Evolutionary conservation across 805 yeast genomes (phyloP).

Genomic region (Metschnikowia baotianmanensis): DNA sequence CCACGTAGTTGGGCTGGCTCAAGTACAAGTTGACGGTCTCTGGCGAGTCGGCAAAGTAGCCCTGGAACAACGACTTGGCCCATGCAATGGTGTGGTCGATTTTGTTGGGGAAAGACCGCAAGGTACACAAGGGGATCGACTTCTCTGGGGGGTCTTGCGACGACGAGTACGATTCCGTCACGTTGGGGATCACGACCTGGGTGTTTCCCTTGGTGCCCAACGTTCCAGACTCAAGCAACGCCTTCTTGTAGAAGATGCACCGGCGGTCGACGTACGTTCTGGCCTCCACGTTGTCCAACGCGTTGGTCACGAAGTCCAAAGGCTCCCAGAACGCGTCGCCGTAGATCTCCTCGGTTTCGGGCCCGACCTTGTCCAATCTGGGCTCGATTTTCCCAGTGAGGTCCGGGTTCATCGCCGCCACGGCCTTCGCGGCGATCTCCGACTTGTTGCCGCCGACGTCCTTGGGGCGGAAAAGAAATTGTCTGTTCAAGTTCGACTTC

Average conservation of each 20-base stretch:
- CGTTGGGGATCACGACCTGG: slow-evolving; percentile 88
- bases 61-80: slow-evolving; percentile 95
- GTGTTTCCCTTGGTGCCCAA: slow-evolving; percentile 98
- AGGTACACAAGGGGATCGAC: slow-evolving; percentile 94
- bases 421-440: slow-evolving; percentile 87
- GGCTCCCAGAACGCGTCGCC: slow-evolving; percentile 81
- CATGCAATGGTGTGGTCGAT: slow-evolving; percentile 99
- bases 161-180: slow-evolving; percentile 94
- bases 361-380: slow-evolving; percentile 83
- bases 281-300: slow-evolving; percentile 96
- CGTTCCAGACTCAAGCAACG: slow-evolving; percentile 94
- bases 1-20: slow-evolving; percentile 90
- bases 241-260: slow-evolving; percentile 88
- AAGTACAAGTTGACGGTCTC: slow-evolving; percentile 90
- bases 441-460: slow-evolving; percentile 93
- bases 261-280: slow-evolving; percentile 97
- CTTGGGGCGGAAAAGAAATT: slow-evolving; percentile 88
- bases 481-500: slow-evolving; percentile 93
- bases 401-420: slow-evolving; percentile 79
- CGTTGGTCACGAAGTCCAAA: slow-evolving; percentile 90
- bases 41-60: slow-evolving; percentile 85
- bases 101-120: slow-evolving; percentile 96
- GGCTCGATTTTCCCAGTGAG: slow-evolving; percentile 73
- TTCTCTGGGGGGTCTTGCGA: slow-evolving; percentile 99
- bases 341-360: slow-evolving; percentile 86